These are phyloP conservation scores for Penicillium decumbens DNA, from an alignment of 2,329 filamentous ascomycete genomes.

Conservation along the genomic window DNA sequence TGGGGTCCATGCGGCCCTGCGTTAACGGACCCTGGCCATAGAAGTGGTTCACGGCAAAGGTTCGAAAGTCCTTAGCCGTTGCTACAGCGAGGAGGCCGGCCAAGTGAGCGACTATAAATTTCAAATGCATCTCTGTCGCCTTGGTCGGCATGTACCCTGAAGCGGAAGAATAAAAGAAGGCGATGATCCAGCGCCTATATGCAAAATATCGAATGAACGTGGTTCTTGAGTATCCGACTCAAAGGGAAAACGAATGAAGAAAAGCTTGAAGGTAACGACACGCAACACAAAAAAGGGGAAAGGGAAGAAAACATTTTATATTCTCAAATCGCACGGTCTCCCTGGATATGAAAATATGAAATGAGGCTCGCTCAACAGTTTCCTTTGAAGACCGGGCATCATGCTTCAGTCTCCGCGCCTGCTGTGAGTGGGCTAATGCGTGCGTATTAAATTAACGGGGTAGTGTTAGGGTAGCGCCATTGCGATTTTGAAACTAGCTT, in stretches of 20 bases:
- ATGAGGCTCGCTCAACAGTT: not conserved
- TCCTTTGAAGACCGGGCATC: not conserved
- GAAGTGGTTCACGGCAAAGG: slow-evolving; percentile 19
- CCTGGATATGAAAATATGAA: not conserved
- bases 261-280: too few relatives aligned
- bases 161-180: not conserved
- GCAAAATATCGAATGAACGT: not conserved
- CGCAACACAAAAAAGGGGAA: not conserved
- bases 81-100: not conserved
- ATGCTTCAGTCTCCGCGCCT: not conserved
- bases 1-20: slow-evolving; percentile 52
- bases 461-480: not conserved
- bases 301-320: not conserved
- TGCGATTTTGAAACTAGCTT: not conserved
- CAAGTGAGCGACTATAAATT: not conserved
- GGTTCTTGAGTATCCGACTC: slow-evolving; percentile 3
- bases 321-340: not conserved
- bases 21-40: slow-evolving; percentile 13
- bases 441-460: not conserved
- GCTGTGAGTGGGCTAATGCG: not conserved
- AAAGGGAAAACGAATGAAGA: slow-evolving; percentile 1
- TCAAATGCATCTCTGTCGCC: slow-evolving; percentile 1
- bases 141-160: not conserved
- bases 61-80: slow-evolving; percentile 12
- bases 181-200: not conserved